These are phyloP conservation scores for Lecanosticta acicola DNA, from an alignment of 2,329 filamentous ascomycete species.

Conservation along the genomic window DNA sequence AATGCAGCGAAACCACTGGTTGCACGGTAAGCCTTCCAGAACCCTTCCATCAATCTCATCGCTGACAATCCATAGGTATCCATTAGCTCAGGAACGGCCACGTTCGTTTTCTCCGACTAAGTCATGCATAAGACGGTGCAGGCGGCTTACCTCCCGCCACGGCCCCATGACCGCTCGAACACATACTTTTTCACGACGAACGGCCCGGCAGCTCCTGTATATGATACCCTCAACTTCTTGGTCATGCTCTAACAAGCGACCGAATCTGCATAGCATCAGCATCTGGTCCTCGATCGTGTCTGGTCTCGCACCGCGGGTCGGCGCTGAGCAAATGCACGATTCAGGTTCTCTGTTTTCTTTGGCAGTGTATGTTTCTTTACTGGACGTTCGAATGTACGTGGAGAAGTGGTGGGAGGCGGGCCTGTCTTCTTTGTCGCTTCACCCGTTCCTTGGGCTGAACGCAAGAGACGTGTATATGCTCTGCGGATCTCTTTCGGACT, in stretches of 20 bases:
- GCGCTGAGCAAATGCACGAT: constrained; percentile 20
- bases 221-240: constrained; percentile 21
- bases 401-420: constrained; percentile 6
- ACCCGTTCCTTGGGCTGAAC: constrained; percentile 4
- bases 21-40: constrained; percentile 72
- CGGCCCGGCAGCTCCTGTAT: constrained; percentile 19
- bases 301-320: constrained; percentile 21
- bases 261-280: constrained; percentile 19
- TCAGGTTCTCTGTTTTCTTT: constrained; percentile 12
- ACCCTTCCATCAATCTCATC: too few species aligned
- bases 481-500: constrained; percentile 17
- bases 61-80: constrained; percentile 37
- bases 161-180: constrained; percentile 15
- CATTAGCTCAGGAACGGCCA: constrained; percentile 46
- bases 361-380: constrained; percentile 5
- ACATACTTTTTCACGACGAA: constrained; percentile 14
- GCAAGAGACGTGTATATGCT: constrained; percentile 21
- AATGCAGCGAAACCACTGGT: constrained; percentile 51
- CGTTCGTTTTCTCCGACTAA: constrained; percentile 40
- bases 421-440: constrained; percentile 10
- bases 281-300: constrained; percentile 16
- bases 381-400: constrained; percentile 11
- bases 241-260: constrained; percentile 8
- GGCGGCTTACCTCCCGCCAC: constrained; percentile 6
- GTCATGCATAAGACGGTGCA: constrained; percentile 10